Evolutionary conservation across 129 eudicot species (phyloP).

Genomic region (Cynara cardunculus): DNA sequence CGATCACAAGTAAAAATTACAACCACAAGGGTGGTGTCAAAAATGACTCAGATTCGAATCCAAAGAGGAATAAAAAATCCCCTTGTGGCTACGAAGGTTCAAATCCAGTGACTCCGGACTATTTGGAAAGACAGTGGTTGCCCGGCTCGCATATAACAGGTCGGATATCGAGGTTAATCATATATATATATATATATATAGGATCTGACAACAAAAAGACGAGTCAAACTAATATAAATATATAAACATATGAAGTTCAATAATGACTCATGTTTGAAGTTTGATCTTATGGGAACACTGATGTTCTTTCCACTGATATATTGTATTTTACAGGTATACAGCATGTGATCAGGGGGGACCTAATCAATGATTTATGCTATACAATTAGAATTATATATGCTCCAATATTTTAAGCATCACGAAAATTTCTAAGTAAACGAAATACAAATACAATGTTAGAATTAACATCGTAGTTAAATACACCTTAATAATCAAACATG

Average conservation of each 20-base stretch:
- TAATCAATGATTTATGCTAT: background rate
- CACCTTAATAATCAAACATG: background rate
- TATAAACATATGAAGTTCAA: background rate
- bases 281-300: background rate
- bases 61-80: no score
- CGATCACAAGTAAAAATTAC: background rate
- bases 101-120: no score
- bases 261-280: background rate
- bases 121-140: no score
- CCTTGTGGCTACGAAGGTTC: no score
- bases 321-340: background rate
- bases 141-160: no score
- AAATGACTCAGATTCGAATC: no score
- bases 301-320: background rate
- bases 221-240: background rate
- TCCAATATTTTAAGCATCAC: background rate
- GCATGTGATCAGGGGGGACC: background rate
- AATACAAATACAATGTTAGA: no score
- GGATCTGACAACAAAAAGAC: background rate
- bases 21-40: no score
- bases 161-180: no score
- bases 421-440: background rate
- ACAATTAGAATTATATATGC: background rate
- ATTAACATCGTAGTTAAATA: no score
- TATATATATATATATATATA: no score